Evolutionary conservation across 768 basidiomycete species (phyloP), one percentile per base, ranked within the genome.

Genomic region (Termitomyces eurrhizus): DNA sequence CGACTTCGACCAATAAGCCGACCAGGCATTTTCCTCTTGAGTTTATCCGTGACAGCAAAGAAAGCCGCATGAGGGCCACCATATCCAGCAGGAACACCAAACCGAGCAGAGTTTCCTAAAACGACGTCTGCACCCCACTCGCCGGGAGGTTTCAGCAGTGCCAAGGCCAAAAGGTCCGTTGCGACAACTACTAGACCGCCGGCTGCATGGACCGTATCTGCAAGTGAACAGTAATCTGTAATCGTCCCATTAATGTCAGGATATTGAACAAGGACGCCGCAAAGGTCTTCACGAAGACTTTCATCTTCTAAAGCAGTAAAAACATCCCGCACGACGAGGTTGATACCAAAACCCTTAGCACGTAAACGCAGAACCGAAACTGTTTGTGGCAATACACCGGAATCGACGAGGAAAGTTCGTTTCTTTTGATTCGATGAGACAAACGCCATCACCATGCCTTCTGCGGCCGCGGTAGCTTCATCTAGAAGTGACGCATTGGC

Each of bases 11-110:
- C 97, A 70, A 99, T 92, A 54, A 99, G 75, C 58, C 97, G 84
- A 57, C 97, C 97, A n/a, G 97, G 97, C 93, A 98, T 97, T 78
- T 95, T 96, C 64, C 96, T 81, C 82, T 98, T 99, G 58, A 98
- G 77, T 63, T 82, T 85, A 59, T 98, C 93, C 21, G 87, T 92
- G 65, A 92, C 92, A 2, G 97, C 92, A 71, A 99, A 98, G 82
- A 98, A 99, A 0, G 93, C 97, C 21, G 90, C 96, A 70, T 99
- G 96, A 21, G 96, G 96, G 16, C 96, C 96, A 57, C 96, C 96
- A 72, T 94, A 97, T n/a, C 96, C 96, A 49, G 88, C 84, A 21
- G 96, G 95, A 16, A 99, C 96, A 69, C 97, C 97, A 68, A 99
- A 99, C 18, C 97, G 86, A 35, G 91, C 96, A 16, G 94, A 93